Base-by-base conservation (phyloP, 2,329 filamentous ascomycete species). In the Clarireedia hainanense region DNA sequence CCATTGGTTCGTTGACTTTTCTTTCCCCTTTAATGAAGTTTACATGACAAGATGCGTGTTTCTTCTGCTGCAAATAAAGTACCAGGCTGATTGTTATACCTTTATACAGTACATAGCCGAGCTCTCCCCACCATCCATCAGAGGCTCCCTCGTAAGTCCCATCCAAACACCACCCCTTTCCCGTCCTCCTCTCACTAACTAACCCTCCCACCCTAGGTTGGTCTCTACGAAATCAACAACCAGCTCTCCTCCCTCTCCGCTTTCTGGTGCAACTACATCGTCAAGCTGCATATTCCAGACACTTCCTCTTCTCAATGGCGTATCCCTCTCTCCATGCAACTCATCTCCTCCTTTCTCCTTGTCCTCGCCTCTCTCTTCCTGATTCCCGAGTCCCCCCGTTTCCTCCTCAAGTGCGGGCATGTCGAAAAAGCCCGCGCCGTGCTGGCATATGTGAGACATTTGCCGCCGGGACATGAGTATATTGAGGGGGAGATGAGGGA, bases 361-460 rank as follows among this genome's bases (percentile, higher is more conserved):
- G 51, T 65, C 45, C 43, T 63, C 39, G 57, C 60, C 1, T 55
- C 58, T 1, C 17, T 89, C 72, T 60, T 84, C 40, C 59, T 88
- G 55, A 77, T 90, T 2, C 86, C 86, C 6, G 86, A 90, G 68
- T 86, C 85, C 0, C 86, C 86, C 0, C 79, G 86, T 9, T 61
- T 60, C 40, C 52, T 63, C 15, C 52, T 62, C 27, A 57, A 53
- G 27, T 51, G 53, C n/a, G 46, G 51, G 9, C 39, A 53, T 3
- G 39, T 37, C 14, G 49, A 30, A 1, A 27, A 64, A 42, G 61
- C 61, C 1, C 27, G 60, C 2, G 51, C 55, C 9, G 57, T 61
- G 1, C 50, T 62, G 1, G 37, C 58, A 9, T 61, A 57, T 24
- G 47, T 64, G 2, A 20, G 60, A 4, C 36, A 60, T 42, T 30